Evolutionary conservation across 257 asterid species (phyloP).

Genomic region (Nyctanthes arbortristis): DNA sequence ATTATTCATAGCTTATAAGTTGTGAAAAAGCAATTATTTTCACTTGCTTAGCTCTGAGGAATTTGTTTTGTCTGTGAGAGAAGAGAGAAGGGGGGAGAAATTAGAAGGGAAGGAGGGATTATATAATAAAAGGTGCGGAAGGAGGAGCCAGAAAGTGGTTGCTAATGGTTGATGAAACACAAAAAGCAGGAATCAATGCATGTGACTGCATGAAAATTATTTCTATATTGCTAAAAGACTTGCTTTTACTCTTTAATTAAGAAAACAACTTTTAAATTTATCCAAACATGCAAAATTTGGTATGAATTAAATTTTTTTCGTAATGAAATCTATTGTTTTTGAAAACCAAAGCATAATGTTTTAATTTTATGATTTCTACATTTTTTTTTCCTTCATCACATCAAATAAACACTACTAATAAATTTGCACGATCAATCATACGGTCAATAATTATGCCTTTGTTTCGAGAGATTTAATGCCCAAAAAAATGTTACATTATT

Average conservation of each 20-base stretch:
- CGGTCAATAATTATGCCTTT: too few species aligned
- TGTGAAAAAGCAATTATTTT: background rate
- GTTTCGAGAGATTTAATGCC: too few species aligned
- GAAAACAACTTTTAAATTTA: background rate
- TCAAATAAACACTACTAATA: too few species aligned
- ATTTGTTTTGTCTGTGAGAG: background rate
- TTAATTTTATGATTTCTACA: too few species aligned
- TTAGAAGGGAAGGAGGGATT: conserved; percentile 20
- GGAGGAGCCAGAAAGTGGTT: conserved; percentile 22
- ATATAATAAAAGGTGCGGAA: conserved; percentile 25
- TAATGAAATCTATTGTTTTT: too few species aligned
- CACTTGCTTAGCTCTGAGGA: conserved; percentile 32
- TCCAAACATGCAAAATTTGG: background rate
- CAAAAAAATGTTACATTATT: too few species aligned
- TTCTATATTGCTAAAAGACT: too few species aligned
- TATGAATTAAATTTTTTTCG: too few species aligned
- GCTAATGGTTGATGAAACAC: conserved; percentile 10
- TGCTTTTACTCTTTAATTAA: too few species aligned
- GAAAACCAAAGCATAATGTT: too few species aligned
- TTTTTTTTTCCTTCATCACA: too few species aligned
- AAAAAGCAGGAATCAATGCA: conserved; percentile 35
- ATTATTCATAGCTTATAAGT: conserved; percentile 27
- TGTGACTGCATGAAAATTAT: background rate
- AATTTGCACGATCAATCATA: too few species aligned
- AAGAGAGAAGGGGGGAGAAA: conserved; percentile 1